These are phyloP conservation scores for Keithomyces neogunnii DNA, from an alignment of 2,329 filamentous ascomycete genomes.

Conservation along the genomic window DNA sequence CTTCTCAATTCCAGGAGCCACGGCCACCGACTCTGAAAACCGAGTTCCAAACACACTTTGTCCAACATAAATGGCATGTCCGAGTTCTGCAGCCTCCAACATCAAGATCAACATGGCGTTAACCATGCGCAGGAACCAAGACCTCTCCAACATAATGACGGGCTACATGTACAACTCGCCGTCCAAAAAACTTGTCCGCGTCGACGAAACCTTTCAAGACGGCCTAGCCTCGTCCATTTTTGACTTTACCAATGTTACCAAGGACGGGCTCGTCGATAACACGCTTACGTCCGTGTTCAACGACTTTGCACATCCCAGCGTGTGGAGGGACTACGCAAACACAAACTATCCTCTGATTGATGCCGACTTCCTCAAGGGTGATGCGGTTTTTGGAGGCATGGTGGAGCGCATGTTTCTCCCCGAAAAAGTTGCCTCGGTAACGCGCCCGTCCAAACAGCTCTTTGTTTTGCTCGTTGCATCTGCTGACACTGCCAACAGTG, in stretches of 20 bases:
- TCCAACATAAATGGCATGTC: conserved; percentile 30
- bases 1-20: conserved; percentile 22
- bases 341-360: conserved; percentile 27
- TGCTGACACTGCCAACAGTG: conserved; percentile 16
- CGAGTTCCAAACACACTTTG: conserved; percentile 22
- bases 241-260: conserved; percentile 25
- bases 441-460: background rate
- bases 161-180: conserved; percentile 28
- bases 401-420: conserved; percentile 12
- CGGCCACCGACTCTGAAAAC: conserved; percentile 21
- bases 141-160: conserved; percentile 28
- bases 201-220: conserved; percentile 20
- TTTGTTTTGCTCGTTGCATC: background rate
- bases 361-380: conserved; percentile 16
- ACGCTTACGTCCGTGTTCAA: conserved; percentile 18
- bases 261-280: conserved; percentile 27
- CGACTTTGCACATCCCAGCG: conserved; percentile 9
- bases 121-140: conserved; percentile 20
- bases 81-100: accelerated
- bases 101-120: background rate
- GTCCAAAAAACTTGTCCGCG: conserved; percentile 18
- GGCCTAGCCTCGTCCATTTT: conserved; percentile 22
- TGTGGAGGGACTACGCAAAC: conserved; percentile 27
- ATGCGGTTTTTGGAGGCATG: conserved; percentile 17
- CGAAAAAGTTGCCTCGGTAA: conserved; percentile 16